Conservation (phyloP, 805 yeast genomes). For the Metschnikowia orientalis region DNA sequence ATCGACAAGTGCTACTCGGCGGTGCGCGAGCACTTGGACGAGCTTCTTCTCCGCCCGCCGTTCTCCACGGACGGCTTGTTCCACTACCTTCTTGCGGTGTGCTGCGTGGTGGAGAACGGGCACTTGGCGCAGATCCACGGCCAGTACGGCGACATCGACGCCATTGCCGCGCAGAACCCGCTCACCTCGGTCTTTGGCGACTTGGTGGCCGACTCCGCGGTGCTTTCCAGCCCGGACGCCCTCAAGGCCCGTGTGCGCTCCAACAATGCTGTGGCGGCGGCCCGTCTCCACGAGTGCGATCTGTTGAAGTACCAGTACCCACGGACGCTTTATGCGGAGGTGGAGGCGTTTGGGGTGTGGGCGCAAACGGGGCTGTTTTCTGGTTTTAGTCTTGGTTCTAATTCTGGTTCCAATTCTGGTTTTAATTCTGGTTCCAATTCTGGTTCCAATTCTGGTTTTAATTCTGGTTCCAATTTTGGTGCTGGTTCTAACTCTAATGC, state of each 20-base stretch:
- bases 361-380: no score
- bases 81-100: conserved; percentile 31
- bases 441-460: no score
- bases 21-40: conserved; percentile 33
- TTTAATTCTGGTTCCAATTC: no score
- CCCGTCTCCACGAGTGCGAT: conserved; percentile 21
- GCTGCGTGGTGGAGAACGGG: conserved; percentile 24
- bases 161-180: conserved; percentile 3
- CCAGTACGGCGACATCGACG: conserved; percentile 7
- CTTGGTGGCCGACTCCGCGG: conserved; percentile 15
- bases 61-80: conserved; percentile 39
- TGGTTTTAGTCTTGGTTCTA: no score
- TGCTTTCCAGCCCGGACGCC: conserved; percentile 14
- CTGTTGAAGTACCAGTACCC: conserved; percentile 25
- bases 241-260: conserved; percentile 9
- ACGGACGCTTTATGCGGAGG: no score
- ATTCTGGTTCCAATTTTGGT: no score
- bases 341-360: no score
- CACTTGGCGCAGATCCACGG: conserved; percentile 13
- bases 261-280: conserved; percentile 6
- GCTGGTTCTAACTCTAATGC: no score
- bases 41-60: conserved; percentile 40
- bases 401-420: no score
- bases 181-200: conserved; percentile 12
- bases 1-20: conserved; percentile 30